Evolutionary conservation across 345 rosid genomes (phyloP).

Genomic region (Draba incana): DNA sequence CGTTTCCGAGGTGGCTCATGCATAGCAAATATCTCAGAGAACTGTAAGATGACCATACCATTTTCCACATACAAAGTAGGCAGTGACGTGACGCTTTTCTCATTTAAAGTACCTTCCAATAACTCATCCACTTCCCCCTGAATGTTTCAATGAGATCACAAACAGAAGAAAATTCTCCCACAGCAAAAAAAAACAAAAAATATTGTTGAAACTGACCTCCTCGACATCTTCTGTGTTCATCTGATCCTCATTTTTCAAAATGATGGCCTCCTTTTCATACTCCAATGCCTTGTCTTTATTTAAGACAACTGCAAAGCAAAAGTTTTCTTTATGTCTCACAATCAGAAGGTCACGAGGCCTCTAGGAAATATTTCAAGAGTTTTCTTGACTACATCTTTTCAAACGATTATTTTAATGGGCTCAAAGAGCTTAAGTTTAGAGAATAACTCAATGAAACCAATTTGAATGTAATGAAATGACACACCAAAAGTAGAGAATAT

Average conservation of each 20-base stretch:
- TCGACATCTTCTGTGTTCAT: conserved; percentile 51
- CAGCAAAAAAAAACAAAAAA: conserved; percentile 20
- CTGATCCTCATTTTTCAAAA: conserved; percentile 50
- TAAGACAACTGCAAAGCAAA: conserved; percentile 38
- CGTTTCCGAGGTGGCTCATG: conserved; percentile 73
- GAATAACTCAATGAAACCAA: conserved; percentile 7
- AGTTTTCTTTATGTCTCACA: conserved; percentile 41
- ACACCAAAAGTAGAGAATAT: conserved; percentile 21
- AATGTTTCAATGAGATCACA: conserved; percentile 36
- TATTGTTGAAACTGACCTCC: conserved; percentile 45
- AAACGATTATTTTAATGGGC: conserved; percentile 5
- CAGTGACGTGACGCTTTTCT: conserved; percentile 55
- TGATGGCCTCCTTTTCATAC: conserved; percentile 44
- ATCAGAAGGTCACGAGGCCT: conserved; percentile 33
- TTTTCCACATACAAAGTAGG: conserved; percentile 87
- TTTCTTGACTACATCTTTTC: conserved; percentile 14
- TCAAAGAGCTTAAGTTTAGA: conserved; percentile 4
- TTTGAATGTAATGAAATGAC: conserved; percentile 24
- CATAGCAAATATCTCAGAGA: conserved; percentile 94
- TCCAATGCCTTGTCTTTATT: conserved; percentile 49
- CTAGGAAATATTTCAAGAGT: conserved; percentile 1
- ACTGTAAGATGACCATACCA: conserved; percentile 78
- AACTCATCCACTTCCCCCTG: conserved; percentile 54
- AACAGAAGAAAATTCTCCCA: conserved; percentile 41
- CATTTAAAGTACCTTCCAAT: conserved; percentile 49